Evolutionary conservation across 1,284 basidiomycete genomes (phyloP), one percentile per base, ranked within the genome.

Genomic region (Apiotrichum porosum): DNA sequence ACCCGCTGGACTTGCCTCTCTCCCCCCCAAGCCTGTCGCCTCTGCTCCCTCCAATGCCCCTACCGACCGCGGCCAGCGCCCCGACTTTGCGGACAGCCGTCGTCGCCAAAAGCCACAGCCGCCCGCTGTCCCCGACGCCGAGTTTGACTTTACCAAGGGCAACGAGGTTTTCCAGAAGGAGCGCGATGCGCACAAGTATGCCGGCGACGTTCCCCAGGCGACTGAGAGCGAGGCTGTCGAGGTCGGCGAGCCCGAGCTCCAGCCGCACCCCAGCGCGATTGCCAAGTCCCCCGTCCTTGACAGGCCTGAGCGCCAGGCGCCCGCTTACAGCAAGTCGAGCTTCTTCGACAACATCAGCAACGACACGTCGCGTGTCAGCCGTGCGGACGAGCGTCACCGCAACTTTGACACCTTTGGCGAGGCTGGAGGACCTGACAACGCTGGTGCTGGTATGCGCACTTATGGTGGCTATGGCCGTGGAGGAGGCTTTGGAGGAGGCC

Each of bases 331-430:
- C 44, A 71, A 70, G 44, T 57, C 65, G 21, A 58, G 57, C 37
- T 71, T 71, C 58, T 71, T 71, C 42, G 69, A 71, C 49, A 55
- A 54, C 24, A 58, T 71, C 18, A 60, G 57, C 17, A 52, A 51
- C 14, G 63, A 61, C 22, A 60, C 58, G n/a, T 49, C 60, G 3
- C 54, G 60, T 23, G 62, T 69, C 6, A 58, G 53, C 28, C 54
- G 66, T 23, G 60, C 61, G 5, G 68, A 69, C 35, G 69, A 71
- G 48, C 49, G 69, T 37, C 60, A 63, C 41, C 57, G 69, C 42
- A 71, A 71, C 49, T 54, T 57, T 23, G 69, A 71, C 46, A 71
- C 69, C 3, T 71, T 71, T 38, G 69, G 69, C 6, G 69, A 69
- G 44, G 65, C 66, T 6, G 67, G 66, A 15, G 67, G 62, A 2